Conservation (phyloP, 1,139 yeast genomes). For the Candida tunisiensis region DNA sequence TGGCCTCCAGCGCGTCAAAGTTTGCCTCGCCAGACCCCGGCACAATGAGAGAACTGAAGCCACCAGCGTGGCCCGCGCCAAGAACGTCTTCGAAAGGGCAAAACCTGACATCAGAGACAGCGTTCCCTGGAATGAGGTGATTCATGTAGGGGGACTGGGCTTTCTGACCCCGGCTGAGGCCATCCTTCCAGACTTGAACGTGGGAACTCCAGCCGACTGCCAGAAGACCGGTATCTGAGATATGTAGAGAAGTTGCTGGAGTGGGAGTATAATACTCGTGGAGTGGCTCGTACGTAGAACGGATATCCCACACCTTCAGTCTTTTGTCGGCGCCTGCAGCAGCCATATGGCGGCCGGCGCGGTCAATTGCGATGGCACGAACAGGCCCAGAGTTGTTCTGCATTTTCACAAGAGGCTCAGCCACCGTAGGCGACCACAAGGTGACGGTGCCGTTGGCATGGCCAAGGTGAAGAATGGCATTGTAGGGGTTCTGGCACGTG, state of each 20-base stretch:
- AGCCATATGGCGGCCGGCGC: conserved; percentile 92
- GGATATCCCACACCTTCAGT: conserved; percentile 84
- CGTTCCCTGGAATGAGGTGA: conserved; percentile 68
- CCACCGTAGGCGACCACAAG: conserved; percentile 84
- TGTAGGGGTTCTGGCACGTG: conserved; percentile 87
- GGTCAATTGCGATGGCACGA: conserved; percentile 67
- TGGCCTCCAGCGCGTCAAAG: conserved; percentile 82
- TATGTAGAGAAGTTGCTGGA: conserved; percentile 64
- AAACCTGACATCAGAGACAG: conserved; percentile 46
- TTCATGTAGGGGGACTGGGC: conserved; percentile 66
- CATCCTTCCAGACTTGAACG: conserved; percentile 42
- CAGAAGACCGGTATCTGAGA: conserved; percentile 77
- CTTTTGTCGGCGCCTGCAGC: conserved; percentile 79
- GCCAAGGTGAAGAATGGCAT: conserved; percentile 89
- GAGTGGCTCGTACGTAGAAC: conserved; percentile 61
- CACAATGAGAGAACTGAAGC: conserved; percentile 64
- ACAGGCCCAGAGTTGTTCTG: conserved; percentile 79
- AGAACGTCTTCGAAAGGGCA: conserved; percentile 95
- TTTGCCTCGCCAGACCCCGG: conserved; percentile 99
- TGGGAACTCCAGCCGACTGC: conserved; percentile 94
- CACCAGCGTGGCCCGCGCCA: conserved; percentile 71
- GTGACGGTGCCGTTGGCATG: conserved; percentile 89
- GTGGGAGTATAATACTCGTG: conserved; percentile 70
- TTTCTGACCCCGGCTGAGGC: conserved; percentile 18
- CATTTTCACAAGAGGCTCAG: conserved; percentile 71